Conservation (phyloP, 169 alveolate genomes). For the Plasmodium billcollinsi region DNA sequence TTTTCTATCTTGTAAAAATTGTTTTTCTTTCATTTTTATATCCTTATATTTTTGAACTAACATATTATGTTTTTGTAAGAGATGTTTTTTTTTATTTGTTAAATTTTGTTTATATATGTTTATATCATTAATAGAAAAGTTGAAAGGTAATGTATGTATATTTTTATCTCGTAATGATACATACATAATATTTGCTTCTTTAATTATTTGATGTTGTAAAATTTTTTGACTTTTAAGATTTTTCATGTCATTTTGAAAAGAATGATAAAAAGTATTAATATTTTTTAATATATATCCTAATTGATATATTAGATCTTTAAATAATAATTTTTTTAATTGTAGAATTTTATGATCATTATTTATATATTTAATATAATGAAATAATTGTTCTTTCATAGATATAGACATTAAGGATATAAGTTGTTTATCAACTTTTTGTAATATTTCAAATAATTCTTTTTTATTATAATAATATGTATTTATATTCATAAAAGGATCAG, state of each 20-base stretch:
- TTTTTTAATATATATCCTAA: conserved; percentile 20
- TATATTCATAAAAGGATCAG: conserved; percentile 17
- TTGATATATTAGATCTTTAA: conserved; percentile 20
- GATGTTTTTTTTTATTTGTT: conserved; percentile 25
- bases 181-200: conserved; percentile 38
- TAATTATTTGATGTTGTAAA: conserved; percentile 14
- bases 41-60: conserved; percentile 19
- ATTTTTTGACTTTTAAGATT: background rate
- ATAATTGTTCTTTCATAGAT: conserved; percentile 44
- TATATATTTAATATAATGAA: conserved; percentile 31
- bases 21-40: conserved; percentile 23
- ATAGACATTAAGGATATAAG: conserved; percentile 54
- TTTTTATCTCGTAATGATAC: conserved; percentile 47
- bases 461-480: conserved; percentile 37
- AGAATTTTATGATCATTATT: conserved; percentile 13
- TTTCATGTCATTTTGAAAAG: conserved; percentile 3
- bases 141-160: conserved; percentile 52
- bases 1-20: conserved; percentile 48
- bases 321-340: conserved; percentile 30
- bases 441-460: conserved; percentile 12
- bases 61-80: conserved; percentile 41
- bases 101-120: conserved; percentile 36
- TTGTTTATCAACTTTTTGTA: conserved; percentile 35
- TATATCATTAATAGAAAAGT: conserved; percentile 71
- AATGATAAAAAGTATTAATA: conserved; percentile 7